These are phyloP conservation scores for Straminergon stramineum DNA, from an alignment of 225 moss, liverwort and hornwort species.

Conservation along the genomic window DNA sequence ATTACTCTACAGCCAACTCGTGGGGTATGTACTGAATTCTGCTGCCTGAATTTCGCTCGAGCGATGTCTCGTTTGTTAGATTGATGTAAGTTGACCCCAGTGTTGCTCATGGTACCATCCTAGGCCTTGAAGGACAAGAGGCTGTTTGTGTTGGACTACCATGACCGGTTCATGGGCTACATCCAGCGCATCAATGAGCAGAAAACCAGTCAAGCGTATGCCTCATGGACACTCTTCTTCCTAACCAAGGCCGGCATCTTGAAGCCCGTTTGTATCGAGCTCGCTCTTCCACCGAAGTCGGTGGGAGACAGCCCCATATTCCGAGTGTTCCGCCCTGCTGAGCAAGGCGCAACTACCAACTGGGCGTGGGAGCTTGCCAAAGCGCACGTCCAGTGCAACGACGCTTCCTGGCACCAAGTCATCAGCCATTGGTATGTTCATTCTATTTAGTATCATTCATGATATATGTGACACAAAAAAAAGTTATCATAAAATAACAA, in stretches of 20 bases:
- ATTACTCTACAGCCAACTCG: neutral
- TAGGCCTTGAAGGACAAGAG: slow-evolving; percentile 50
- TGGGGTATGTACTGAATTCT: neutral
- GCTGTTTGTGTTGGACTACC: slow-evolving; percentile 65
- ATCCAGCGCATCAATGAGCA: slow-evolving; percentile 37
- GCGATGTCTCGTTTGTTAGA: neutral
- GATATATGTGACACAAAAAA: neutral
- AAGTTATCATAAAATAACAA: neutral
- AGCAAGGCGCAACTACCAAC: slow-evolving; percentile 7
- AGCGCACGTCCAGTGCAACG: slow-evolving; percentile 34
- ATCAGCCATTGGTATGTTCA: slow-evolving; percentile 33
- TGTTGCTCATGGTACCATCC: neutral
- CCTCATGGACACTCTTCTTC: slow-evolving; percentile 47
- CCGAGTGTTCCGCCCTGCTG: slow-evolving; percentile 31
- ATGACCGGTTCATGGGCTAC: slow-evolving; percentile 48
- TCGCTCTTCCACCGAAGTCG: slow-evolving; percentile 12
- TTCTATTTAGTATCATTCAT: neutral
- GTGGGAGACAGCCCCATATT: neutral
- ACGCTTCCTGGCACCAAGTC: slow-evolving; percentile 43
- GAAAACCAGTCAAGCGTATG: slow-evolving; percentile 36
- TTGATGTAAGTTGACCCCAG: neutral
- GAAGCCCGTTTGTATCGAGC: slow-evolving; percentile 34
- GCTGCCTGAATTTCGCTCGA: neutral
- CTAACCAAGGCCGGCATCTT: slow-evolving; percentile 28
- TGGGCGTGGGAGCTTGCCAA: slow-evolving; percentile 53